Evolutionary conservation across 495 filamentous ascomycete species (phyloP).

Genomic region (Penicillium cinerascens): DNA sequence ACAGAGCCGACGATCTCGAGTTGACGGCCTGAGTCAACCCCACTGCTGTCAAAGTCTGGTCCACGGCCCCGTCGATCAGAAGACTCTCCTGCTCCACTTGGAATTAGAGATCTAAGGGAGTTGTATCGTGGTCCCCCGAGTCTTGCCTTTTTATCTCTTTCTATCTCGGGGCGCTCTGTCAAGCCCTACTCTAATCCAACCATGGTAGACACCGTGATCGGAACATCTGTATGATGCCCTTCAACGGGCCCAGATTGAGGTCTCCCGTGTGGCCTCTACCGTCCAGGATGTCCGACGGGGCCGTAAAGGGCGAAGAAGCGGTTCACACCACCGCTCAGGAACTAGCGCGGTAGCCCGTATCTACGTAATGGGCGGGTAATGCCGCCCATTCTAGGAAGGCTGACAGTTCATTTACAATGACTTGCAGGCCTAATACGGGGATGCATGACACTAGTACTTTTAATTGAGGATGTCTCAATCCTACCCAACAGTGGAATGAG

Average conservation of each 20-base stretch:
- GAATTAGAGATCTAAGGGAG: neutral
- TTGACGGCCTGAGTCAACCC: neutral
- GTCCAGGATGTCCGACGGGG: neutral
- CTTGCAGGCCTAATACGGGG: constrained; percentile 8
- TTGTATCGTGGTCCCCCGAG: neutral
- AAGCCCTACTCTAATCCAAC: neutral
- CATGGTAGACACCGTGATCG: neutral
- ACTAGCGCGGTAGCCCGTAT: neutral
- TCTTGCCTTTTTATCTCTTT: neutral
- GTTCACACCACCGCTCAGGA: neutral
- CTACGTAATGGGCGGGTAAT: neutral
- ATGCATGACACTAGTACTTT: neutral
- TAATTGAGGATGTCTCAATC: neutral
- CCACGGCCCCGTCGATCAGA: neutral
- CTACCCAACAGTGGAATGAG: neutral
- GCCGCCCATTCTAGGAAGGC: neutral
- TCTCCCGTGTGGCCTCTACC: neutral
- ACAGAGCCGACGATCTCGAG: neutral
- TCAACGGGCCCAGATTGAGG: neutral
- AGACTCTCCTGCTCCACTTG: too few relatives aligned
- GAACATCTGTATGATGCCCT: neutral
- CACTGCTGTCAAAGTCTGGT: neutral
- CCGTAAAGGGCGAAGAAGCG: neutral
- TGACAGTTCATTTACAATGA: constrained; percentile 7
- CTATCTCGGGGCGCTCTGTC: too few relatives aligned